phyloP scores from a whole-genome alignment of 1,284 basidiomycete genomes.

The Coriolopsis trogii region DNA sequence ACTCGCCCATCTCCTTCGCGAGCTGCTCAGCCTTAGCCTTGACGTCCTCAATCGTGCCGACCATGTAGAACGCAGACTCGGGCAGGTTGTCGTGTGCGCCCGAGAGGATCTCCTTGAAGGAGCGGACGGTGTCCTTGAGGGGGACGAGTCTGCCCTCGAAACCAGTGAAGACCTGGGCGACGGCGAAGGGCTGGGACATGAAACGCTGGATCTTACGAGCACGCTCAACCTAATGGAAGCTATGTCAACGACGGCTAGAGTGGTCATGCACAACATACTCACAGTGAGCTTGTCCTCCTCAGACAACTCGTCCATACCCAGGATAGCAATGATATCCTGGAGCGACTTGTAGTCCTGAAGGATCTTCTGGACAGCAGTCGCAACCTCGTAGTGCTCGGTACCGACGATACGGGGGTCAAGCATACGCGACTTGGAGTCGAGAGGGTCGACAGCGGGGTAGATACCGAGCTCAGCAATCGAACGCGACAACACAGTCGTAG shows the following conservation, averaged over 20 bases:
- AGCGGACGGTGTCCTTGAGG: constrained; percentile 90
- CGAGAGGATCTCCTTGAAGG: constrained; percentile 95
- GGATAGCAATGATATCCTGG: constrained; percentile 95
- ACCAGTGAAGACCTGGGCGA: constrained; percentile 99
- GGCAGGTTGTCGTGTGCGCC: constrained; percentile 89
- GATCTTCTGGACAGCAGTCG: constrained; percentile 96
- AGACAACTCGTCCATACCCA: constrained; percentile 99
- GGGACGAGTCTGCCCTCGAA: constrained; percentile 96
- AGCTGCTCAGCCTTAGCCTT: constrained; percentile 96
- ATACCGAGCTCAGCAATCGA: constrained; percentile 99
- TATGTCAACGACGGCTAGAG: not conserved
- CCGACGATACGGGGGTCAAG: constrained; percentile 97
- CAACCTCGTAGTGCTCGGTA: constrained; percentile 92
- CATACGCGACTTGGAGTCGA: constrained; percentile 99
- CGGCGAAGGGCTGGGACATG: constrained; percentile 99
- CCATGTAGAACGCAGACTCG: constrained; percentile 95
- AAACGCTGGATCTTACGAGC: constrained; percentile 93
- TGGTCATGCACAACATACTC: constrained; percentile 32
- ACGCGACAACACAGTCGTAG: constrained; percentile 98
- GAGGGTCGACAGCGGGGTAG: constrained; percentile 98
- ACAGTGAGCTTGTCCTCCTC: constrained; percentile 99
- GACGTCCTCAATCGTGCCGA: constrained; percentile 93
- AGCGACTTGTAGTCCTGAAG: constrained; percentile 99
- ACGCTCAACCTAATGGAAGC: constrained; percentile 69
- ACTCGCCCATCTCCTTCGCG: constrained; percentile 87